Evolutionary conservation across 106 monocot genomes (phyloP).

Genomic region (Xerophyta viscosa): DNA sequence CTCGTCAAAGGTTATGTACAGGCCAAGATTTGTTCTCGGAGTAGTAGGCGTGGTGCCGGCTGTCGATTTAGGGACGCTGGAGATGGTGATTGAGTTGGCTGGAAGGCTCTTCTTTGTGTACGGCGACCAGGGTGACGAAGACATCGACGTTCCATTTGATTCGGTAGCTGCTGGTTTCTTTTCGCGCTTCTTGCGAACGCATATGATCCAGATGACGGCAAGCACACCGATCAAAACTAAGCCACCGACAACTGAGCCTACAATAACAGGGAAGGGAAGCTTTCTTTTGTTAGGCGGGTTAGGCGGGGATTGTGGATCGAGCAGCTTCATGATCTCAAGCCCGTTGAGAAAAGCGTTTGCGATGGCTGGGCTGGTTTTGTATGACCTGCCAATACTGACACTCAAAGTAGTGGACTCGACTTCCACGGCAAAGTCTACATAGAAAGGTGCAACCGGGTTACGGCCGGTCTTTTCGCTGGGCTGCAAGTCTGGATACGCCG

Average conservation of each 20-base stretch:
- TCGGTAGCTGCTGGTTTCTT: background rate
- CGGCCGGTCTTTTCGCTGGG: background rate
- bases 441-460: slow-evolving; percentile 19
- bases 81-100: no score
- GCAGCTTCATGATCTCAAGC: slow-evolving; percentile 51
- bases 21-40: slow-evolving; percentile 20
- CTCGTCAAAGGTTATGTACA: slow-evolving; percentile 36
- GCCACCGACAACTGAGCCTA: slow-evolving; percentile 17
- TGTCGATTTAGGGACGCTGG: no score
- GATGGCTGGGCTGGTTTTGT: background rate
- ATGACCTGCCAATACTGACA: slow-evolving; percentile 32
- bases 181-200: slow-evolving; percentile 5
- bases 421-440: slow-evolving; percentile 20
- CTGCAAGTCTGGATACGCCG: slow-evolving; percentile 7
- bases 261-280: background rate
- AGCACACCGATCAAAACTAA: background rate
- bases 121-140: slow-evolving; percentile 17
- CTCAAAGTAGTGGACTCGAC: slow-evolving; percentile 7
- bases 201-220: no score
- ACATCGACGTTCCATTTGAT: background rate
- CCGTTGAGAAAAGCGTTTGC: slow-evolving; percentile 48
- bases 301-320: background rate
- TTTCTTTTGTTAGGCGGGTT: background rate
- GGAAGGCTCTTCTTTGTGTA: no score
- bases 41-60: slow-evolving; percentile 3